Percentiles rank a stretch among this genome's conserved stretches.
Conservation (phyloP, 2,329 filamentous ascomycete species). For the Aspergillus transmontanensis region DNA sequence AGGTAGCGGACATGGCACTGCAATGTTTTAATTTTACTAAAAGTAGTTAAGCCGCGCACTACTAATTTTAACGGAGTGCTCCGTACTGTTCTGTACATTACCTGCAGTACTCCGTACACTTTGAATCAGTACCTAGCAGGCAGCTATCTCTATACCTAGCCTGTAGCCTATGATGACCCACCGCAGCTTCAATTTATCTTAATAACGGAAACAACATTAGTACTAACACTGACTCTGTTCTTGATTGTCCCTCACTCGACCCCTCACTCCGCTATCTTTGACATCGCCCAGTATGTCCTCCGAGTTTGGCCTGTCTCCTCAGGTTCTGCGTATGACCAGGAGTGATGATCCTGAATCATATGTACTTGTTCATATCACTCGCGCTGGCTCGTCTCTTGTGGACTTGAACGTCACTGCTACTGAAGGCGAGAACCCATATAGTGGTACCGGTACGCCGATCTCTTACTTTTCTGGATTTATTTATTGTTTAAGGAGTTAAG, state of each 20-base stretch:
- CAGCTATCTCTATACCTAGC: neutral
- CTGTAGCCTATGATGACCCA: neutral
- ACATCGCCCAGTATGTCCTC: constrained; percentile 11
- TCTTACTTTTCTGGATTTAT: neutral
- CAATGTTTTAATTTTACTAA: neutral
- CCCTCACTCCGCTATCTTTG: neutral
- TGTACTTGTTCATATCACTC: constrained; percentile 55
- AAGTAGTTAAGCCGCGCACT: neutral
- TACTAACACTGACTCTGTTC: neutral
- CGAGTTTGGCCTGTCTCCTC: constrained; percentile 22
- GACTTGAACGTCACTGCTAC: constrained; percentile 61
- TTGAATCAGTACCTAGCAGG: neutral
- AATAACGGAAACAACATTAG: neutral
- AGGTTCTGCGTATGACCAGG: constrained; percentile 54
- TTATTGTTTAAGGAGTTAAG: neutral
- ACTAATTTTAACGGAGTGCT: neutral
- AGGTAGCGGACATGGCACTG: neutral
- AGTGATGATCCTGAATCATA: constrained; percentile 43
- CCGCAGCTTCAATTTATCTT: neutral
- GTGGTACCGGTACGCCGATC: constrained; percentile 43
- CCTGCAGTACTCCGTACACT: neutral
- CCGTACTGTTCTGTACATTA: neutral
- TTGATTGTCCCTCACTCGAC: neutral
- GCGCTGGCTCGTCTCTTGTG: constrained; percentile 40
- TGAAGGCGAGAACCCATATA: constrained; percentile 59